These are phyloP conservation scores for Alternaria arborescens DNA, from an alignment of 2,329 filamentous ascomycete species.

Conservation along the genomic window DNA sequence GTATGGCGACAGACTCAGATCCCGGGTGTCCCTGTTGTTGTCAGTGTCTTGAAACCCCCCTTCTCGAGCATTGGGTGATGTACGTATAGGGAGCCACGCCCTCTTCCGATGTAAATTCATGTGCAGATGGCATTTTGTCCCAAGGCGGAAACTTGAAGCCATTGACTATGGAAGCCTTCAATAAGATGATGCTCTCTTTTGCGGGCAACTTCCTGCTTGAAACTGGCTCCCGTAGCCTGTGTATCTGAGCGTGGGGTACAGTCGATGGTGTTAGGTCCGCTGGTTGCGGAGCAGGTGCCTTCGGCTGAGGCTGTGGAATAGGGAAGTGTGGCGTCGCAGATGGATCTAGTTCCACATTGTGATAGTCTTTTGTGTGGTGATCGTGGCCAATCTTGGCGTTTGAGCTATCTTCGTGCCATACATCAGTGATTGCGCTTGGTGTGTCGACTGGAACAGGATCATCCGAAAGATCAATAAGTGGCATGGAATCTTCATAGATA, in stretches of 20 bases:
- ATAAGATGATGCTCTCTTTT: slow-evolving; percentile 77
- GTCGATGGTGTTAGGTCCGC: slow-evolving; percentile 11
- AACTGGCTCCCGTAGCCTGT: slow-evolving; percentile 56
- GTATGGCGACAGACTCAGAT: slow-evolving; percentile 75
- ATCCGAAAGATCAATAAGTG: slow-evolving; percentile 20
- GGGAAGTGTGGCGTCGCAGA: background rate
- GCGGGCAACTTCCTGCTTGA: slow-evolving; percentile 70
- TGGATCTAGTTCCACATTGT: background rate
- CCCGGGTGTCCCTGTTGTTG: slow-evolving; percentile 66
- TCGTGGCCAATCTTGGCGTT: background rate
- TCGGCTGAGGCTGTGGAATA: background rate
- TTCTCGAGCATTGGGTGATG: slow-evolving; percentile 45
- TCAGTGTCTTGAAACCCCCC: slow-evolving; percentile 4
- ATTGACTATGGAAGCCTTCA: slow-evolving; percentile 81
- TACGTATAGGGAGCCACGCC: slow-evolving; percentile 67
- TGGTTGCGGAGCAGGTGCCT: background rate
- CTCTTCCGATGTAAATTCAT: slow-evolving; percentile 67
- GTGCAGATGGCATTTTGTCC: slow-evolving; percentile 67
- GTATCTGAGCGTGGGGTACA: slow-evolving; percentile 36
- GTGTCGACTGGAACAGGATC: background rate
- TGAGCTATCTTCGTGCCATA: slow-evolving; percentile 17
- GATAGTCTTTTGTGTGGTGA: background rate
- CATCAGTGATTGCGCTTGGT: slow-evolving; percentile 22
- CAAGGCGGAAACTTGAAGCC: slow-evolving; percentile 87
- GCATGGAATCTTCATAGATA: background rate